Percentiles rank a stretch among this genome's conserved stretches.
These are phyloP conservation scores for Didymella segeticola DNA, from an alignment of 2,329 filamentous ascomycete species.

Conservation along the genomic window DNA sequence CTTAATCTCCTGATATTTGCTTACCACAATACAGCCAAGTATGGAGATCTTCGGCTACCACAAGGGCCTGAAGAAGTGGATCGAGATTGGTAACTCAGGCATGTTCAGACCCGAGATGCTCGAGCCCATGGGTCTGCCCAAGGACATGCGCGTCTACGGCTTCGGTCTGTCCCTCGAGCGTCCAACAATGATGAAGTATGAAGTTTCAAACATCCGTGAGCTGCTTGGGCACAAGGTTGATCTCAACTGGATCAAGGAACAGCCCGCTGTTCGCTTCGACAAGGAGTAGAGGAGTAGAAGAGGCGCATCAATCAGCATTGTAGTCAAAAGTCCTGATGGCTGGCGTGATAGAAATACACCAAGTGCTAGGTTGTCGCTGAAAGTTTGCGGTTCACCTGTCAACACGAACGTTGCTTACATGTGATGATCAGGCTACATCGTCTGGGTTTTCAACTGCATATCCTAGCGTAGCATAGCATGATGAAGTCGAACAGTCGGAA, in stretches of 20 bases:
- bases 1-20: too few species aligned
- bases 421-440: neutral
- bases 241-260: slow-evolving; percentile 87
- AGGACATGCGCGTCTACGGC: slow-evolving; percentile 90
- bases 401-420: neutral
- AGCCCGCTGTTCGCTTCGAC: slow-evolving; percentile 88
- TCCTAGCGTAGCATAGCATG: too few species aligned
- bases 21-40: slow-evolving; percentile 56
- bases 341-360: neutral
- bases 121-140: slow-evolving; percentile 90
- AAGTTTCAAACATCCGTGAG: slow-evolving; percentile 82
- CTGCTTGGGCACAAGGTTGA: slow-evolving; percentile 95
- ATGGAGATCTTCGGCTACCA: slow-evolving; percentile 99
- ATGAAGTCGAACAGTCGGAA: too few species aligned
- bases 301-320: neutral
- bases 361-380: neutral
- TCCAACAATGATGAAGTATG: slow-evolving; percentile 96
- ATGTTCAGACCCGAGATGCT: slow-evolving; percentile 99
- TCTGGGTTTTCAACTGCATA: too few species aligned
- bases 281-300: slow-evolving; percentile 64
- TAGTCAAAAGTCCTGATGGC: neutral
- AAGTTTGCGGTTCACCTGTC: neutral
- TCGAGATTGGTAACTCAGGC: slow-evolving; percentile 97
- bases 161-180: slow-evolving; percentile 92
- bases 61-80: slow-evolving; percentile 67